Evolutionary conservation across 768 basidiomycete species (phyloP).

Genomic region (Podaxis carcinomalis): DNA sequence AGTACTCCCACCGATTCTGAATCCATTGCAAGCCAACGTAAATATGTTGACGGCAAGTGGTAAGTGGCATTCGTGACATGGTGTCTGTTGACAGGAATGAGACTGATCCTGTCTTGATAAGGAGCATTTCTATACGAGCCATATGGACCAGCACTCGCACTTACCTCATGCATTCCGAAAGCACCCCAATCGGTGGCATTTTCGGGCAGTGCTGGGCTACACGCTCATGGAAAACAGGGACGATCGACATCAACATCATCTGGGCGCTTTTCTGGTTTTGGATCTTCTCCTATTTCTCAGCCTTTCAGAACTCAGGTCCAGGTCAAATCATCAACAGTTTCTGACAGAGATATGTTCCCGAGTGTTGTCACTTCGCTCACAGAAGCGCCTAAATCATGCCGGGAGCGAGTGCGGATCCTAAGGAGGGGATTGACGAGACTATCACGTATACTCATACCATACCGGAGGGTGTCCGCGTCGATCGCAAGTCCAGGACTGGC

Average conservation of each 20-base stretch:
- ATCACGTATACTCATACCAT: background rate
- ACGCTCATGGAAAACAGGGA: background rate
- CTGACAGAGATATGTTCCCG: background rate
- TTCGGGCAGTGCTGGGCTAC: background rate
- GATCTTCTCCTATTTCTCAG: background rate
- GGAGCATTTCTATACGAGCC: background rate
- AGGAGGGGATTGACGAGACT: background rate
- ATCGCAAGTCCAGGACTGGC: background rate
- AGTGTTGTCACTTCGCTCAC: background rate
- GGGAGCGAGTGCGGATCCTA: background rate
- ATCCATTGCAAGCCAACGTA: background rate
- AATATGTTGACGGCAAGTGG: background rate
- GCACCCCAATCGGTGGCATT: constrained; percentile 17
- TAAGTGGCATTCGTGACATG: background rate
- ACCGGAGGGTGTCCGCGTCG: background rate
- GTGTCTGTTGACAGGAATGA: background rate
- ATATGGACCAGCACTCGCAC: constrained; percentile 24
- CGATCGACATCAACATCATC: background rate
- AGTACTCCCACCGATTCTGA: background rate
- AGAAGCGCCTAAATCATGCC: background rate
- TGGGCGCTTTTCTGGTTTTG: background rate
- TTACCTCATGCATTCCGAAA: constrained; percentile 31
- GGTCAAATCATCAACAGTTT: background rate
- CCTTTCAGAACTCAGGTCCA: background rate
- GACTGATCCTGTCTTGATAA: background rate